These are phyloP conservation scores for Tolypocladium cylindrosporum DNA, from an alignment of 2,329 filamentous ascomycete genomes.

Conservation along the genomic window DNA sequence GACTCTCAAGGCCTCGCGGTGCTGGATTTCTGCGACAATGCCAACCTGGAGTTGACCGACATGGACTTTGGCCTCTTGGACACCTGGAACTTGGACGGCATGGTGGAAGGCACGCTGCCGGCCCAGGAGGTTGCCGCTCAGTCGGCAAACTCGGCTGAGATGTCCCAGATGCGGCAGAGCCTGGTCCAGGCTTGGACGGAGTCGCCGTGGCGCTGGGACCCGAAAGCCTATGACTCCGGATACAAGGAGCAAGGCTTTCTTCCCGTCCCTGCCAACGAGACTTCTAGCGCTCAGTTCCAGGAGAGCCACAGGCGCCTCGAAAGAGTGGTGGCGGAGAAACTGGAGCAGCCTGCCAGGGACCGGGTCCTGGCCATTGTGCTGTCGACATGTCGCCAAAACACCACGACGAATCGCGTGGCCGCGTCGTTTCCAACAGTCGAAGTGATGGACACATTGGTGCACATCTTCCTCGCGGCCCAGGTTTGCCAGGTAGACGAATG, in stretches of 20 bases:
- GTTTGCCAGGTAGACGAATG: slow-evolving; percentile 46
- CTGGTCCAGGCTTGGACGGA: slow-evolving; percentile 39
- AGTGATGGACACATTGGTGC: slow-evolving; percentile 49
- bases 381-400: slow-evolving; percentile 41
- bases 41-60: slow-evolving; percentile 39
- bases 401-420: slow-evolving; percentile 40
- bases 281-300: slow-evolving; percentile 26
- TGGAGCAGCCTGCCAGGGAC: slow-evolving; percentile 44
- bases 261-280: slow-evolving; percentile 30
- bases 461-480: slow-evolving; percentile 49
- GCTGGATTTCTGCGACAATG: slow-evolving; percentile 39
- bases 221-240: slow-evolving; percentile 30
- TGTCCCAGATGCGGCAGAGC: slow-evolving; percentile 34
- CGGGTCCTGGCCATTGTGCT: slow-evolving; percentile 55
- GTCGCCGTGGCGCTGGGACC: slow-evolving; percentile 41
- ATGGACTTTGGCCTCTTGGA: slow-evolving; percentile 41
- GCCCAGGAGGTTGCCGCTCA: slow-evolving; percentile 12
- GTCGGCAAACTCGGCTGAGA: slow-evolving; percentile 29
- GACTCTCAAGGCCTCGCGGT: slow-evolving; percentile 32
- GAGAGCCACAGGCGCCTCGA: slow-evolving; percentile 25
- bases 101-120: slow-evolving; percentile 10
- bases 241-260: slow-evolving; percentile 35
- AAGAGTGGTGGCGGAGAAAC: slow-evolving; percentile 30
- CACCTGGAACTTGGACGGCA: slow-evolving; percentile 34
- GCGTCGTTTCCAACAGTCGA: slow-evolving; percentile 53